A percentile compares a stretch with the other conserved stretches of the same genome.
These are phyloP conservation scores for Porphyrellus cyaneotinctus DNA, from an alignment of 768 basidiomycete species.

Conservation along the genomic window DNA sequence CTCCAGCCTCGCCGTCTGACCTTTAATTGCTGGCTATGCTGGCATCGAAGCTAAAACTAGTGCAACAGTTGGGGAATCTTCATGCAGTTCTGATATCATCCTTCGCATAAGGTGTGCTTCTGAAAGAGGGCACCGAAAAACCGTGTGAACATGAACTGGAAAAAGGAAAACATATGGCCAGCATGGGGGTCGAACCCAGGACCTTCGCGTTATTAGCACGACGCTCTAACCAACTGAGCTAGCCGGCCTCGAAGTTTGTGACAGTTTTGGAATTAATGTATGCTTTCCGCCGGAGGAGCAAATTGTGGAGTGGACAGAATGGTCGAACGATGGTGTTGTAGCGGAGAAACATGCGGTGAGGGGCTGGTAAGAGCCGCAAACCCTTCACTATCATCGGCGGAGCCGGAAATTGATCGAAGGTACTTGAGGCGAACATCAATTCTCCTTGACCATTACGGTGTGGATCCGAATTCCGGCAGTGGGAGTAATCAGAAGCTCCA, in stretches of 20 bases:
- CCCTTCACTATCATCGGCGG: not conserved
- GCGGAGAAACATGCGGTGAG: not conserved
- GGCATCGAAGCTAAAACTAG: too few species aligned
- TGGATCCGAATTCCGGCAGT: not conserved
- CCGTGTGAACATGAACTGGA: too few species aligned
- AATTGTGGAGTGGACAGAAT: too few species aligned
- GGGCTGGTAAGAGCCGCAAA: not conserved
- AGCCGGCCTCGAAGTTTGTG: slow-evolving; percentile 22
- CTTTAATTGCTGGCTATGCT: too few species aligned
- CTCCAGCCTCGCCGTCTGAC: too few species aligned
- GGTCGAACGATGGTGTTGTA: too few species aligned
- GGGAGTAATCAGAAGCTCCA: not conserved
- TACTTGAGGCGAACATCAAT: not conserved
- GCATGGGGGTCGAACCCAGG: slow-evolving; percentile 21
- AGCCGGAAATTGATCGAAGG: not conserved
- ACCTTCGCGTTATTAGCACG: slow-evolving; percentile 31
- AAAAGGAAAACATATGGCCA: slow-evolving; percentile 15
- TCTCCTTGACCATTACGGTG: not conserved
- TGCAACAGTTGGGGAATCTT: too few species aligned
- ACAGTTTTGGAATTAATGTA: not conserved
- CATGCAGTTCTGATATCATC: too few species aligned
- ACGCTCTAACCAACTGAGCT: slow-evolving; percentile 35
- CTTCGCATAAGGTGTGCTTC: too few species aligned
- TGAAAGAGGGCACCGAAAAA: not conserved
- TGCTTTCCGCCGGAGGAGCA: not conserved